phyloP scores from a whole-genome alignment of 108 stramenopile genomes.

The Asterionellopsis glacialis region DNA sequence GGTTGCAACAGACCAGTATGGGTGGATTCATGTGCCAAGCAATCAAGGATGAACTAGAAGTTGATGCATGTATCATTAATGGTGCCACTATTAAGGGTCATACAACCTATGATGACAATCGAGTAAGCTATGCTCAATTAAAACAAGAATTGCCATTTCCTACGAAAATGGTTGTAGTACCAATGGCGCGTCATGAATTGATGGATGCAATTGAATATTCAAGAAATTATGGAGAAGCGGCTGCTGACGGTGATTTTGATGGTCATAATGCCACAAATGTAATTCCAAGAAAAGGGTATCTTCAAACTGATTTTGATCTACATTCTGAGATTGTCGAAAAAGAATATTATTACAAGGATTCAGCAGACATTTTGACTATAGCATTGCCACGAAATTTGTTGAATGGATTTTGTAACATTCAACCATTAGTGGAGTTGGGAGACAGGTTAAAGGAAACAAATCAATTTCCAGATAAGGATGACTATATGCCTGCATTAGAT shows the following conservation, averaged over 20 bases:
- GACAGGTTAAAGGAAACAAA: constrained; percentile 37
- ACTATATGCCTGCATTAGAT: constrained; percentile 63
- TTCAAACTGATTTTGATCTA: constrained; percentile 67
- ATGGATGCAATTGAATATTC: constrained; percentile 60
- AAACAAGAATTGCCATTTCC: constrained; percentile 82
- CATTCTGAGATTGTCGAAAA: neutral
- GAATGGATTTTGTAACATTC: constrained; percentile 72
- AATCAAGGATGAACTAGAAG: constrained; percentile 55
- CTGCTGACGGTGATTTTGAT: constrained; percentile 17
- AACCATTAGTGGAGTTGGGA: constrained; percentile 67
- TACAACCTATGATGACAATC: constrained; percentile 30
- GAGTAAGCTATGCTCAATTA: constrained; percentile 63
- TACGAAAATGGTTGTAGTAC: constrained; percentile 69
- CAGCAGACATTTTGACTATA: constrained; percentile 34
- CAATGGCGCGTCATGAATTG: constrained; percentile 53
- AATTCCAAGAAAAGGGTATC: constrained; percentile 46
- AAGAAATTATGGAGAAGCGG: constrained; percentile 47
- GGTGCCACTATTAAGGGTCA: constrained; percentile 70
- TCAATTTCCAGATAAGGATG: constrained; percentile 50
- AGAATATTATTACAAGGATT: neutral
- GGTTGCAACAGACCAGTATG: constrained; percentile 66
- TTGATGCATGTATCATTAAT: constrained; percentile 66
- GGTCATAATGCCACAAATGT: constrained; percentile 18
- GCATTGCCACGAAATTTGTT: constrained; percentile 77
- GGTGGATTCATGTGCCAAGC: constrained; percentile 60